Evolutionary conservation across 31 red algal genomes (phyloP).

Genomic region (Bonnemaisonia californica): DNA sequence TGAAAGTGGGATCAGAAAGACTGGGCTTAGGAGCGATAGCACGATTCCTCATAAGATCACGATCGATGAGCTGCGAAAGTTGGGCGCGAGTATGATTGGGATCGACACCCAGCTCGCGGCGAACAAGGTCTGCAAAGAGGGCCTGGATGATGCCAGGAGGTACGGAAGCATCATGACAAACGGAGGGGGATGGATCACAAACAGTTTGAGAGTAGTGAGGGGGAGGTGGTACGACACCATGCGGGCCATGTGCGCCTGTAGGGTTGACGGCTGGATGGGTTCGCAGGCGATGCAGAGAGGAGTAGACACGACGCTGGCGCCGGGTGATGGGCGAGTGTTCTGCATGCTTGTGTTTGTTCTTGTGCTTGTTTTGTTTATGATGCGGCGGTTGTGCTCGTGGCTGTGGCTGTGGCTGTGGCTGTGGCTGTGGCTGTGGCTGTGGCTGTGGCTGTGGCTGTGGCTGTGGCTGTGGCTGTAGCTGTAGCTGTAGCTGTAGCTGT

Average conservation of each 20-base stretch:
- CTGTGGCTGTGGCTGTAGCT: too few species aligned
- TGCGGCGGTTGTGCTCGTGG: too few species aligned
- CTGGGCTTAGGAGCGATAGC: slow-evolving; percentile 15
- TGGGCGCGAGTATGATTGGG: background rate
- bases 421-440: too few species aligned
- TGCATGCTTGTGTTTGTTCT: too few species aligned
- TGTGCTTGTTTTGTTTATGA: too few species aligned
- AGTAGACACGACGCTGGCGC: slow-evolving; percentile 4
- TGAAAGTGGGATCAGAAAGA: slow-evolving; percentile 24
- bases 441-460: too few species aligned
- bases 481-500: too few species aligned
- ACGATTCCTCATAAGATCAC: slow-evolving; percentile 6
- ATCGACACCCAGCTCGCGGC: slow-evolving; percentile 36
- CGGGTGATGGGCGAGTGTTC: background rate
- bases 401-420: too few species aligned
- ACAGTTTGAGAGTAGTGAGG: too few species aligned
- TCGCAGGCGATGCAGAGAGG: slow-evolving; percentile 9
- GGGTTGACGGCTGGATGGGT: slow-evolving; percentile 40
- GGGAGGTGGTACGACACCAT: background rate
- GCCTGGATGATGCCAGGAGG: slow-evolving; percentile 19
- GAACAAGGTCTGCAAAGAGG: slow-evolving; percentile 33
- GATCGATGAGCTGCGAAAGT: background rate
- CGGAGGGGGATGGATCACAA: too few species aligned
- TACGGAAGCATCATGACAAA: background rate
- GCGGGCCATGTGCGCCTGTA: background rate